Conservation (phyloP, 352 stramenopile species). For the Phytopythium mirpurense region DNA sequence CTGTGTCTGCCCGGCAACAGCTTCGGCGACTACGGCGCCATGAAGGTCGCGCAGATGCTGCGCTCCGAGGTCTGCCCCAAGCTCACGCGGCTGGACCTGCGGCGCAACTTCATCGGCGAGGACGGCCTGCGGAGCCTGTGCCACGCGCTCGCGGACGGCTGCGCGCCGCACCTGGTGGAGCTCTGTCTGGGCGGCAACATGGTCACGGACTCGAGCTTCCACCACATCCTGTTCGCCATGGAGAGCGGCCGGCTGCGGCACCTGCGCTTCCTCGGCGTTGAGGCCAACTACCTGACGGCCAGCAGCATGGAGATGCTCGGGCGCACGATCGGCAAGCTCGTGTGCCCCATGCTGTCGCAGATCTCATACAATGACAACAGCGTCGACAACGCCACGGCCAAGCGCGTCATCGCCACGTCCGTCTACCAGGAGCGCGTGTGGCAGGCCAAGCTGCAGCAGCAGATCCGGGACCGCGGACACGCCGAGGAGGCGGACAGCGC, state of each 20-base stretch:
- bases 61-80: constrained; percentile 70
- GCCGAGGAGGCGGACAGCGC: constrained; percentile 20
- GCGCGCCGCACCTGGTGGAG: constrained; percentile 57
- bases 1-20: constrained; percentile 80
- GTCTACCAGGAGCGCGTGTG: constrained; percentile 78
- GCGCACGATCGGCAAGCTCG: constrained; percentile 73
- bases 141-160: constrained; percentile 65
- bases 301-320: constrained; percentile 86
- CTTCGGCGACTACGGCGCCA: constrained; percentile 79
- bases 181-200: constrained; percentile 80
- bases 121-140: constrained; percentile 69
- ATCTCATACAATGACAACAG: constrained; percentile 87
- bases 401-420: constrained; percentile 65
- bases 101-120: constrained; percentile 84
- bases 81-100: constrained; percentile 72
- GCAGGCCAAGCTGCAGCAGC: constrained; percentile 44
- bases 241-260: constrained; percentile 58
- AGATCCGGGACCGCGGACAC: constrained; percentile 27
- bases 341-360: constrained; percentile 73
- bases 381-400: constrained; percentile 66
- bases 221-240: constrained; percentile 78
- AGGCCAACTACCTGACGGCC: constrained; percentile 82
- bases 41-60: constrained; percentile 80
- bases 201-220: constrained; percentile 80
- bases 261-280: constrained; percentile 73